phyloP scores from a whole-genome alignment of 2,329 filamentous ascomycete genomes.

The Xenoacremonium recifei region DNA sequence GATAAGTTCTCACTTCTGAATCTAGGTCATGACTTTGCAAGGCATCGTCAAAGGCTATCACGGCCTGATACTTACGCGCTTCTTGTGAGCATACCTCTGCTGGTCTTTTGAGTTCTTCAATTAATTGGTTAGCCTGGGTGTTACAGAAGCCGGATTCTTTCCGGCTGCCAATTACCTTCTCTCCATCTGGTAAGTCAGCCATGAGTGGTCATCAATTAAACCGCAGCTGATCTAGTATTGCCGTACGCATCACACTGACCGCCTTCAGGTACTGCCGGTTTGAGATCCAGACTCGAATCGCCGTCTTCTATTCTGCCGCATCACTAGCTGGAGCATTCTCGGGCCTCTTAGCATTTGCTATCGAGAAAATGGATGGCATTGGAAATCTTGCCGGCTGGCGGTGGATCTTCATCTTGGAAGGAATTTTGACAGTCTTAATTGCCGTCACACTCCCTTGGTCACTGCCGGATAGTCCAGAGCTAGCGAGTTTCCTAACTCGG shows the following conservation, averaged over 20 bases:
- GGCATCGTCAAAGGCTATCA: slow-evolving; percentile 41
- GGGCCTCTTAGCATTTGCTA: slow-evolving; percentile 54
- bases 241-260: too few relatives aligned
- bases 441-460: slow-evolving; percentile 2
- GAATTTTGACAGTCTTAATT: slow-evolving; percentile 41
- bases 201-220: too few relatives aligned
- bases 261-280: slow-evolving; percentile 55
- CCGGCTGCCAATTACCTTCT: slow-evolving; percentile 55
- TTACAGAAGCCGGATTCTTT: slow-evolving; percentile 53
- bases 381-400: slow-evolving; percentile 59
- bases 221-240: neutral
- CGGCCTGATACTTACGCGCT: slow-evolving; percentile 41
- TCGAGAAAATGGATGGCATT: slow-evolving; percentile 52
- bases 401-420: too few relatives aligned
- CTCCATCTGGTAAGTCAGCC: too few relatives aligned
- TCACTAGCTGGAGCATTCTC: slow-evolving; percentile 58
- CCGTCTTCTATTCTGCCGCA: slow-evolving; percentile 52
- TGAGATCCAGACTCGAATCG: slow-evolving; percentile 56
- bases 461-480: slow-evolving; percentile 22
- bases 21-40: slow-evolving; percentile 46
- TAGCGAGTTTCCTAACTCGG: neutral
- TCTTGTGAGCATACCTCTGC: too few relatives aligned
- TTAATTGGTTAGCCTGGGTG: too few relatives aligned
- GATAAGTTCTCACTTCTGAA: too few relatives aligned
- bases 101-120: too few relatives aligned